A percentile compares a stretch with the other conserved stretches of the same genome.
Conservation (phyloP, 228 moss, liverwort and hornwort species). For the Sphagnum magellanicum region DNA sequence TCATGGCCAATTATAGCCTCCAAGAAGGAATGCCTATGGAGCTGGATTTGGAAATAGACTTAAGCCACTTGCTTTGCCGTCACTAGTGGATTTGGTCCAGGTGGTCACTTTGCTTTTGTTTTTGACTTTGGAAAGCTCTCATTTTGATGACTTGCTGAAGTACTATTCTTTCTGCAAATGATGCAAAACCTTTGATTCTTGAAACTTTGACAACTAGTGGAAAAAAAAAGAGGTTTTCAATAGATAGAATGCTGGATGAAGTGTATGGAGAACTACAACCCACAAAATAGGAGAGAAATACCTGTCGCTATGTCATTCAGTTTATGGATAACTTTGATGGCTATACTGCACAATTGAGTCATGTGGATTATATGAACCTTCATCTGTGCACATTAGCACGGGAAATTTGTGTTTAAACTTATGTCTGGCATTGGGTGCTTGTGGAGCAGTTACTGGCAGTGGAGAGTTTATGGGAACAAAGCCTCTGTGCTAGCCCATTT, state of each 20-base stretch:
- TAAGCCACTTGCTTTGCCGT: slow-evolving; percentile 31
- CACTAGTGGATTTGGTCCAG: slow-evolving; percentile 47
- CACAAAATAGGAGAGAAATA: slow-evolving; percentile 49
- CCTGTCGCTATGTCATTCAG: slow-evolving; percentile 58
- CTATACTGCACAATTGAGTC: background rate
- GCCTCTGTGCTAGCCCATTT: slow-evolving; percentile 82
- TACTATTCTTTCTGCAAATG: background rate
- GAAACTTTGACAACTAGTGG: background rate
- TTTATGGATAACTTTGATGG: slow-evolving; percentile 64
- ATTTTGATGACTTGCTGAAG: background rate
- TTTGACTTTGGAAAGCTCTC: background rate
- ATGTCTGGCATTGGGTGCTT: background rate
- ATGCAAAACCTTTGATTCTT: background rate
- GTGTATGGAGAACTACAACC: slow-evolving; percentile 69
- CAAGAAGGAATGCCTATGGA: slow-evolving; percentile 1
- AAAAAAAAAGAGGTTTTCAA: background rate
- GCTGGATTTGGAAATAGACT: slow-evolving; percentile 49
- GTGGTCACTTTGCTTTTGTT: slow-evolving; percentile 4
- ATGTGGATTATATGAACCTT: too few species aligned
- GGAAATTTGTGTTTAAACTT: too few species aligned
- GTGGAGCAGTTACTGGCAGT: slow-evolving; percentile 73
- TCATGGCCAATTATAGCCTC: background rate
- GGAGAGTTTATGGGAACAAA: slow-evolving; percentile 88
- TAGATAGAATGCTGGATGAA: slow-evolving; percentile 61
- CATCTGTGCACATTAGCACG: too few species aligned